Base-by-base conservation (phyloP, 257 asterid species). In the Perilla frutescens region DNA sequence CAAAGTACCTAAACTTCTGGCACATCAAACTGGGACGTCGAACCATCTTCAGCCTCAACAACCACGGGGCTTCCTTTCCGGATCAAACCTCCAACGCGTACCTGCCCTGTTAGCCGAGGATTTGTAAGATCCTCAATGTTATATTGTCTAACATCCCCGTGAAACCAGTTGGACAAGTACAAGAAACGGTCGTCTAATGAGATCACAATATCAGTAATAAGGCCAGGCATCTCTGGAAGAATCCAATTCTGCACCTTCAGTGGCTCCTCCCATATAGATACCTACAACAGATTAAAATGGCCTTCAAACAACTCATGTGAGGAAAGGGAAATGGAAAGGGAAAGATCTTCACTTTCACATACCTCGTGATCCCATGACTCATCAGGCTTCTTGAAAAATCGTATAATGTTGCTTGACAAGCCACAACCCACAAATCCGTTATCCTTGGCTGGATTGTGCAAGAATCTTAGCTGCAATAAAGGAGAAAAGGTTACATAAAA, bases 371-470 rank as follows among this genome's bases (percentile, higher is more conserved):
- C 84, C 97, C 97, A 93, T 36, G 96, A 74, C 8, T 76, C 91
- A 53, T 86, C 97, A 4, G 87, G 88, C 31, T 83, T 86, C 86
- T 93, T 83, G 89, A 91, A 93, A 70, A 93, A 93, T 61, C 96
- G 72, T 0, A 93, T 85, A 89, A 93, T 87, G 74, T 83, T 93
- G 88, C 97, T 87, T 1, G 93, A 79, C 64, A 93, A 69, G 31
- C 96, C 98, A 66, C 96, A 91, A 44, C 98, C 98, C 71, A 93
- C 98, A 62, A 76, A 93, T 10, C 98, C 97, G 0, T 80, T 84
- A 57, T 89, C 96, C 83, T 87, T 90, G 32, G 84, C 81, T 9
- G 98, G 98, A 74, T 93, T 90, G 11, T 91, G 98, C 85, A 93
- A 66, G 80, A 93, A 93, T 29, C 92, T 73, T 70, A 89, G 81